Base-by-base conservation (phyloP, 495 filamentous ascomycete species). In the Annulohypoxylon stygium region DNA sequence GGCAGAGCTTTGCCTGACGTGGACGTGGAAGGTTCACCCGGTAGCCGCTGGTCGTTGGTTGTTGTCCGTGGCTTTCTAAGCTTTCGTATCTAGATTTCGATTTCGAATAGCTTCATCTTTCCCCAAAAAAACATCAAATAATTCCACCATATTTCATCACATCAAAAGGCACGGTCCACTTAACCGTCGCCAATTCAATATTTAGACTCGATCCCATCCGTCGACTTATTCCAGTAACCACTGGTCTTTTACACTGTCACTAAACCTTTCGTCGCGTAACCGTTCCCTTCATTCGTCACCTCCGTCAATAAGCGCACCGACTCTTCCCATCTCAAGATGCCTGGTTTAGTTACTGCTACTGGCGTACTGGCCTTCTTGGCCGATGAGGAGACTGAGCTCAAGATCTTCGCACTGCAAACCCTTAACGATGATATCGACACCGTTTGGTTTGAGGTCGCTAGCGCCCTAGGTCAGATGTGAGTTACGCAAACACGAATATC, bases 401-500 rank as follows among this genome's bases (percentile, higher is more conserved):
- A 92, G 84, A 89, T 93, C 76, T 98, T 97, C 80, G 97, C 97
- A 65, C 86, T 99, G 77, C 91, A 95, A 86, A 93, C 92, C 68
- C 88, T 98, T 77, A 96, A 98, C 83, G 92, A 96, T 68, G 91
- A 97, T 75, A 96, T 99, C 76, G 94, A 98, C 80, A 90, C 94
- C 60, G 87, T 98, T 70, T 99, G 97, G 97, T 94, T 95, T 64
- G 96, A 99, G 85, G 93, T 99, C 54, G 94, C 95, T 33, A 93
- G 90, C 55, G 90, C 92, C 50, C 88, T 99, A 76, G 93, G 91
- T 73, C 91, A 97, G 82, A 97, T 99, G 95, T 97, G 84, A 81
- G 93, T 87, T 50, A 4, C 57, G 18, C 12, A 48, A 23, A 39
- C 25, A 12, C 53, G 43, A 37, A 26, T 9, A 53, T 48, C 12